These are phyloP conservation scores for Phylloporus sp. DNA, from an alignment of 768 basidiomycete genomes.

Conservation along the genomic window DNA sequence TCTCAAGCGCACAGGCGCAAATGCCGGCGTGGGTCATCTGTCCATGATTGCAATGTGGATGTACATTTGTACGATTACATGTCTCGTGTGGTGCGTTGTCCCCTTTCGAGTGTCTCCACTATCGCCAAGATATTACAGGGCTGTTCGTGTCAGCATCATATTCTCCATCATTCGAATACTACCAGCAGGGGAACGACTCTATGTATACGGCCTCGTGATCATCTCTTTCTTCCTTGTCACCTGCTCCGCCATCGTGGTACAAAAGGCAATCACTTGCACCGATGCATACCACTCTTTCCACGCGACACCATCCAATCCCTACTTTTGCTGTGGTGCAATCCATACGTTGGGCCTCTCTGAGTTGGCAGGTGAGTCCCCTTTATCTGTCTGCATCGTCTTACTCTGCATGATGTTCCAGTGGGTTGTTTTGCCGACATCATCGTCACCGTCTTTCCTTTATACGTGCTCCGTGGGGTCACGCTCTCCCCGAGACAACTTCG, in stretches of 20 bases:
- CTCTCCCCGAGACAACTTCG: not conserved
- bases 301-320: not conserved
- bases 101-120: not conserved
- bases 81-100: conserved; percentile 14
- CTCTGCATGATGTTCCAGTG: not conserved
- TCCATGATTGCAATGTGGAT: conserved; percentile 11
- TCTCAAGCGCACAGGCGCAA: not conserved
- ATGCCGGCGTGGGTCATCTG: not conserved
- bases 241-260: conserved; percentile 2
- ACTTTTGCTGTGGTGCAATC: not conserved
- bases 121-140: conserved; percentile 4
- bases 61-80: conserved; percentile 8
- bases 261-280: conserved; percentile 4
- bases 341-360: not conserved
- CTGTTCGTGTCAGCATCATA: conserved; percentile 20
- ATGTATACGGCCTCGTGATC: conserved; percentile 4
- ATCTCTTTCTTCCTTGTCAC: conserved; percentile 6
- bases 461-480: conserved; percentile 5
- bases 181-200: conserved; percentile 9
- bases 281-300: not conserved
- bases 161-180: conserved; percentile 18
- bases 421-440: not conserved
- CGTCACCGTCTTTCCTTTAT: not conserved
- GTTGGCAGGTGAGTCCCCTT: conserved; percentile 2
- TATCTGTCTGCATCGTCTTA: not conserved